Evolutionary conservation across 768 basidiomycete genomes (phyloP), one percentile per base, ranked within the genome.

Genomic region (Boletus patriciae): DNA sequence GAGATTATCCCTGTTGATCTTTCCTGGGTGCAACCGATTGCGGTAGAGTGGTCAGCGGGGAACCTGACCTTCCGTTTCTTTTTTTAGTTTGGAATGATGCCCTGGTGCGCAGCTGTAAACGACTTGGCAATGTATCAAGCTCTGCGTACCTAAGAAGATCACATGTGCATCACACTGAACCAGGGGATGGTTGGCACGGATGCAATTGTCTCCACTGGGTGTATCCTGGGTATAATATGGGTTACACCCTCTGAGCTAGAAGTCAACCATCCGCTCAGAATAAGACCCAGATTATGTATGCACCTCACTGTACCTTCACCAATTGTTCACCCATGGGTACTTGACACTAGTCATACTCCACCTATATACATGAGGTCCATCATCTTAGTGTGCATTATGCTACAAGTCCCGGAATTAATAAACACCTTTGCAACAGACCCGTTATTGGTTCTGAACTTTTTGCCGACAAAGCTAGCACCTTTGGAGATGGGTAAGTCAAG

Each of bases 371-470:
- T n/a, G 18, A 52, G 57, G 57, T 58, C 19, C 15, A 37, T 51
- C 16, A 33, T 42, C 49, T 13, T 31, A 31, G 27, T 5, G n/a
- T 31, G 6, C 27, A 27, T 11, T 8, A 23, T 13, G n/a, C 41
- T 13, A 19, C 37, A n/a, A 25, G 23, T 49, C 11, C n/a, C 31
- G 34, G 34, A 34, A 34, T 23, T 1, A 27, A 27, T 27, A 4
- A 29, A 36, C 36, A 4, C 27, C 6, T 38, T 3, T 16, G 9
- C 11, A 27, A 23, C 34, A 62, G 61, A 48, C 61, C 55, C 2
- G 49, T 62, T 3, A 43, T 62, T 16, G 61, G 60, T 15, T 62
- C 61, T 7, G 61, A 62, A 25, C 34, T 62, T 16, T 46, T 62
- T 21, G 41, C 50, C 3, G 50, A 62, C n/a, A 43, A 36, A 29